A percentile compares a stretch with the other conserved stretches of the same genome.
phyloP scores from a whole-genome alignment of 1,139 yeast species.

The Meyerozyma smithsonii region DNA sequence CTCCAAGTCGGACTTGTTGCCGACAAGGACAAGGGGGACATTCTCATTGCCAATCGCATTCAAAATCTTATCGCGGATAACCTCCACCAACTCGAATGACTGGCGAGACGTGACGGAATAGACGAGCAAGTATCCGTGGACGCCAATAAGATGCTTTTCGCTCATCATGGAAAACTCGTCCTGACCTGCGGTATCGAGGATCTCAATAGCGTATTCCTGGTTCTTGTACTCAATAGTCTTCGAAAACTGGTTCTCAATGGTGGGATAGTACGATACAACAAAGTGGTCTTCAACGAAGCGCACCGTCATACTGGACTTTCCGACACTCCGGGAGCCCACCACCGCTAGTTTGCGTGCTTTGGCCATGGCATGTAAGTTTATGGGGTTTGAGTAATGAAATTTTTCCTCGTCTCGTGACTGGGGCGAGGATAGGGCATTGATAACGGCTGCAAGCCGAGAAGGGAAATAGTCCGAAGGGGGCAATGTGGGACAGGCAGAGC shows the following conservation, averaged over 20 bases:
- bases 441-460: not conserved
- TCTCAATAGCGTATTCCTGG: constrained; percentile 77
- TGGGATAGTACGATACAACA: constrained; percentile 87
- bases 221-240: constrained; percentile 68
- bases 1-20: constrained; percentile 74
- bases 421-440: not conserved
- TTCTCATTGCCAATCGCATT: constrained; percentile 69
- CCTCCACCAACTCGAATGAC: constrained; percentile 73
- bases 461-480: not conserved
- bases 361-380: constrained; percentile 20
- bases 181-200: constrained; percentile 93
- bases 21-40: constrained; percentile 78
- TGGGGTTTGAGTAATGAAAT: constrained; percentile 3
- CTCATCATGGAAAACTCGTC: constrained; percentile 84
- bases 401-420: constrained; percentile 5
- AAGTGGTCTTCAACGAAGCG: constrained; percentile 86
- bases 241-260: constrained; percentile 85
- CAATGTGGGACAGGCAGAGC: too few species aligned
- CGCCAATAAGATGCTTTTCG: constrained; percentile 77
- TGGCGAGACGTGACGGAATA: constrained; percentile 78
- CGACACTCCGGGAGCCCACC: constrained; percentile 88
- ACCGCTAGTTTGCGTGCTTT: constrained; percentile 78
- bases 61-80: constrained; percentile 79
- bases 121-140: constrained; percentile 79
- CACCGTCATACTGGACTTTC: constrained; percentile 82